Conservation (phyloP, 768 basidiomycete species). For the Boletus vermiculosoides region DNA sequence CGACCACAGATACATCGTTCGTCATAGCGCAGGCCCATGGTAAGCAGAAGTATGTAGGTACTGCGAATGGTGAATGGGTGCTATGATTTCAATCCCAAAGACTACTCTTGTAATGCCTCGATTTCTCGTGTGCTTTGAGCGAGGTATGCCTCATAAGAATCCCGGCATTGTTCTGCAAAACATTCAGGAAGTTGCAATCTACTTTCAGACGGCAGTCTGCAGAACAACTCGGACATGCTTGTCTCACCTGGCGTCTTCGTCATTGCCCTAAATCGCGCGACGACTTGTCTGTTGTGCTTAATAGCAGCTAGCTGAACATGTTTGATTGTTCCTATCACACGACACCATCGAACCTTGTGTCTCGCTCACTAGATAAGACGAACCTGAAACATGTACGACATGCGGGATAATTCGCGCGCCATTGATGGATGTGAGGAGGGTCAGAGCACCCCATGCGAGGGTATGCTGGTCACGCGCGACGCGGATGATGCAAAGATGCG, state of each 20-base stretch:
- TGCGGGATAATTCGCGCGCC: conserved; percentile 63
- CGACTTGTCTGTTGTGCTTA: conserved; percentile 64
- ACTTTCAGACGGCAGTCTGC: background rate
- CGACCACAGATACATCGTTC: background rate
- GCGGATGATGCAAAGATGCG: conserved; percentile 81
- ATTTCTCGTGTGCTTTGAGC: conserved; percentile 59
- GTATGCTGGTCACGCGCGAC: conserved; percentile 80
- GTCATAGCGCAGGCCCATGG: background rate
- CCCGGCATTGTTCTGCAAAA: conserved; percentile 50
- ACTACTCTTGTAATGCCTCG: conserved; percentile 60
- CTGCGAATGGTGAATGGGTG: background rate
- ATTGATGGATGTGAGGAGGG: conserved; percentile 63
- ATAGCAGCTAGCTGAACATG: conserved; percentile 80
- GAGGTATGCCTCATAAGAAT: conserved; percentile 60
- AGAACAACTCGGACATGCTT: background rate
- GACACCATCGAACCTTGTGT: background rate
- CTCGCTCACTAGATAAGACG: conserved; percentile 18
- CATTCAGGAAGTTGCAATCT: background rate
- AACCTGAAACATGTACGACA: conserved; percentile 80
- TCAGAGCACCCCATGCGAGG: conserved; percentile 77
- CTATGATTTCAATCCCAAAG: background rate
- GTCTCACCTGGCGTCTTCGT: conserved; percentile 52
- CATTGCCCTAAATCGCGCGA: conserved; percentile 62
- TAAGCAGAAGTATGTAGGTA: background rate
- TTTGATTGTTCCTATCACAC: conserved; percentile 72